A percentile compares a stretch with the other conserved stretches of the same genome.
Evolutionary conservation across 768 basidiomycete species (phyloP).

Genomic region (Coprinopsis marcescibilis): DNA sequence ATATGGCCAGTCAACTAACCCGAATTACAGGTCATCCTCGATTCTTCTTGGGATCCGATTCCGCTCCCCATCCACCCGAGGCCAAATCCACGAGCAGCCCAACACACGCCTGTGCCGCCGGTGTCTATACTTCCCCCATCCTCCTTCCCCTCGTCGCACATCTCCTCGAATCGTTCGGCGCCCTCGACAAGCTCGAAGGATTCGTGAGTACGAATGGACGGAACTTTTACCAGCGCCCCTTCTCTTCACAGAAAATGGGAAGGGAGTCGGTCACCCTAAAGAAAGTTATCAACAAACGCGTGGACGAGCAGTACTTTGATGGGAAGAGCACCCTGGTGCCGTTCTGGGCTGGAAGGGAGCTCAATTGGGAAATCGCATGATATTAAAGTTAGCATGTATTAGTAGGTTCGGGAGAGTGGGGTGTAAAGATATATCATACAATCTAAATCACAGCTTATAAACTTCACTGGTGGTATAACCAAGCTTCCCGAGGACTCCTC

Average conservation of each 20-base stretch:
- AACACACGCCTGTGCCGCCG: conserved; percentile 79
- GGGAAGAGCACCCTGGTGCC: conserved; percentile 60
- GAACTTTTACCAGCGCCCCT: conserved; percentile 58
- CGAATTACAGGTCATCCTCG: conserved; percentile 67
- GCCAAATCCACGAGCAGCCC: conserved; percentile 69
- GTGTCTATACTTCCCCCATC: conserved; percentile 92
- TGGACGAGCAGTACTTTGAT: conserved; percentile 44
- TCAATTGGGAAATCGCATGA: conserved; percentile 62
- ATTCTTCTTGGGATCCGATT: conserved; percentile 97
- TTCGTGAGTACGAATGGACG: conserved; percentile 81
- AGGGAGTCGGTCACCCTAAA: conserved; percentile 36
- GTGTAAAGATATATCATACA: neutral
- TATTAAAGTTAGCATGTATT: neutral
- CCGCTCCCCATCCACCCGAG: conserved; percentile 80
- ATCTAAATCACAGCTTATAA: conserved; percentile 15
- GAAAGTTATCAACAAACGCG: conserved; percentile 30
- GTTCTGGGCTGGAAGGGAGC: conserved; percentile 80
- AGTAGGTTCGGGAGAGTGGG: neutral
- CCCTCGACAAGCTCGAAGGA: conserved; percentile 71
- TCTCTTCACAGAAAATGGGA: conserved; percentile 18
- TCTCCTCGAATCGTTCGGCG: conserved; percentile 81
- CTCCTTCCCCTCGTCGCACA: conserved; percentile 88
- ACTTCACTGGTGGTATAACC: conserved; percentile 61
- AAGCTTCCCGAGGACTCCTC: conserved; percentile 59
- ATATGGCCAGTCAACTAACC: neutral